Evolutionary conservation across 495 filamentous ascomycete genomes (phyloP).

Genomic region (Penicillium manginii): DNA sequence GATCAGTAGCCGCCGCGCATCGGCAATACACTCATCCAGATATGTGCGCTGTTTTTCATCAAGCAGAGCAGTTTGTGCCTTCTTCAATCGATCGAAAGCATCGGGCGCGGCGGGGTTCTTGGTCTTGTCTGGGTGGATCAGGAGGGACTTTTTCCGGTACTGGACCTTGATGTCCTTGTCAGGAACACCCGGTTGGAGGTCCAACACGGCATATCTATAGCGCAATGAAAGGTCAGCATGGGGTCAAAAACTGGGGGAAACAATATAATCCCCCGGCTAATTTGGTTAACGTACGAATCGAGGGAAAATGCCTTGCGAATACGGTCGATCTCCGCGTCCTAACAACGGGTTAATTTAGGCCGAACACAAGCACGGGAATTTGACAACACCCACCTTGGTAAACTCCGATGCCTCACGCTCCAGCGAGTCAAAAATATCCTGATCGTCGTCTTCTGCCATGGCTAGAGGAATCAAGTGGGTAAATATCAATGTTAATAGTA

Average conservation of each 20-base stretch:
- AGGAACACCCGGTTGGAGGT: slow-evolving; percentile 91
- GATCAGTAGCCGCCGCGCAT: slow-evolving; percentile 92
- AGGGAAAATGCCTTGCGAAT: slow-evolving; percentile 89
- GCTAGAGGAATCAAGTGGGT: not conserved
- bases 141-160: slow-evolving; percentile 94
- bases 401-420: slow-evolving; percentile 90
- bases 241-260: not conserved
- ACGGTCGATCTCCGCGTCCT: slow-evolving; percentile 96
- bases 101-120: slow-evolving; percentile 88
- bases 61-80: slow-evolving; percentile 86
- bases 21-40: slow-evolving; percentile 93
- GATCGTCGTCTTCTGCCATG: slow-evolving; percentile 60
- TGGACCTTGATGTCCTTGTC: slow-evolving; percentile 93
- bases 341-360: slow-evolving; percentile 4
- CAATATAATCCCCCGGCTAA: not conserved
- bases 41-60: slow-evolving; percentile 87
- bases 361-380: not conserved
- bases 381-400: slow-evolving; percentile 63
- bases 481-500: too few relatives aligned
- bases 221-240: not conserved
- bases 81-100: slow-evolving; percentile 95
- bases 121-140: slow-evolving; percentile 99
- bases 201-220: slow-evolving; percentile 85
- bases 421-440: slow-evolving; percentile 81
- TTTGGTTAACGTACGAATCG: slow-evolving; percentile 68